phyloP scores from a whole-genome alignment of 2,329 filamentous ascomycete genomes.

The Ascochyta pisi region DNA sequence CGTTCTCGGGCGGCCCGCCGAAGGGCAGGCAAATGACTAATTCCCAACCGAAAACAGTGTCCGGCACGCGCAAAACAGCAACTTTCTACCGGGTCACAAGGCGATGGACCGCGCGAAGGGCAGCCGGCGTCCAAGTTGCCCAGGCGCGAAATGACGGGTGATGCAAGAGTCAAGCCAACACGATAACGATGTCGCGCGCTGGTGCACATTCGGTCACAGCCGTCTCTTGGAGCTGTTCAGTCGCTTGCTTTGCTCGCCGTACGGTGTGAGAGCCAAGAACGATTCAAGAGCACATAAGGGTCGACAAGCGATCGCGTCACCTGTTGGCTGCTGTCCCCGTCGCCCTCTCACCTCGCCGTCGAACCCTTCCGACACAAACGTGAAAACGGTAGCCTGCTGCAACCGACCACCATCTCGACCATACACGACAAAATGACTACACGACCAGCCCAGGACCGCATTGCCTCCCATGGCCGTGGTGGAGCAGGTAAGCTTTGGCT shows the following conservation, averaged over 20 bases:
- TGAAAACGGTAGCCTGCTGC: not conserved
- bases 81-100: slow-evolving; percentile 3
- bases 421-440: slow-evolving; percentile 26
- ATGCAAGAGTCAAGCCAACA: slow-evolving; percentile 33
- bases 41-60: slow-evolving; percentile 30
- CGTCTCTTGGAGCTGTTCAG: slow-evolving; percentile 12
- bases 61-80: slow-evolving; percentile 28
- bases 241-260: slow-evolving; percentile 23
- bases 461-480: slow-evolving; percentile 73
- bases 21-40: slow-evolving; percentile 33
- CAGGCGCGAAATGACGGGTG: slow-evolving; percentile 35
- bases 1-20: slow-evolving; percentile 24
- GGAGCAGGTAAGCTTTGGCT: slow-evolving; percentile 65
- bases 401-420: not conserved
- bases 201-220: slow-evolving; percentile 17
- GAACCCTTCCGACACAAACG: slow-evolving; percentile 2
- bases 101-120: slow-evolving; percentile 11
- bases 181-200: slow-evolving; percentile 15
- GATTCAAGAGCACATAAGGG: slow-evolving; percentile 18
- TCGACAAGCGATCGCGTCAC: slow-evolving; percentile 18
- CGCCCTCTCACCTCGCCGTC: not conserved
- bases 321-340: slow-evolving; percentile 5
- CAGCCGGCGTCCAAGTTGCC: slow-evolving; percentile 32
- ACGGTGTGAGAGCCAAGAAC: slow-evolving; percentile 18
- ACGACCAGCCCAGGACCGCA: slow-evolving; percentile 36